Evolutionary conservation across 805 yeast species (phyloP).

Genomic region (Torulaspora delbrueckii): DNA sequence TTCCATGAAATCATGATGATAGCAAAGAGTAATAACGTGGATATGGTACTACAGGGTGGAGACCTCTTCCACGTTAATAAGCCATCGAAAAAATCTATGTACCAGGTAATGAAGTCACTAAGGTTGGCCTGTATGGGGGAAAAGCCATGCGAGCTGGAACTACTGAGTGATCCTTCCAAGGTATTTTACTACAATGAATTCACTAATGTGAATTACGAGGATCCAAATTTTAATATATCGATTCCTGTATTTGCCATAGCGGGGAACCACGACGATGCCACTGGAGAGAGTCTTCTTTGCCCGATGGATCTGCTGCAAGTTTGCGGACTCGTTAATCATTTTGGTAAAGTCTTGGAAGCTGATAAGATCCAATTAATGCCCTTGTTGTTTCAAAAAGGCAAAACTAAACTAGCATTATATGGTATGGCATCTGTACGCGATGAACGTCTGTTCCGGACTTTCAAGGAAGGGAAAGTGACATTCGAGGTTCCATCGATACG

Average conservation of each 20-base stretch:
- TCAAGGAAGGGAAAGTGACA: constrained; percentile 72
- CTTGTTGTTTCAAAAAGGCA: constrained; percentile 73
- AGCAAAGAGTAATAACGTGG: constrained; percentile 69
- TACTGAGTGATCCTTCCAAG: constrained; percentile 70
- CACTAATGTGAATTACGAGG: constrained; percentile 78
- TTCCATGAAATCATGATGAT: constrained; percentile 76
- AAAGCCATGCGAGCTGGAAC: constrained; percentile 77
- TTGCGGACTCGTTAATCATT: constrained; percentile 81
- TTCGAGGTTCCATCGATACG: constrained; percentile 64
- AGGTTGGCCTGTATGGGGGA: constrained; percentile 76
- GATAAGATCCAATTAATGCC: constrained; percentile 75
- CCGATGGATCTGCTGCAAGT: constrained; percentile 83
- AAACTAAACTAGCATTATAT: constrained; percentile 75
- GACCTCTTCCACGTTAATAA: constrained; percentile 88
- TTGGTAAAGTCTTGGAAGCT: constrained; percentile 73
- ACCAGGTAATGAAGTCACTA: constrained; percentile 70
- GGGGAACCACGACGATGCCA: constrained; percentile 96
- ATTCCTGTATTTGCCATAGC: constrained; percentile 88
- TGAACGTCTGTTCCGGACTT: constrained; percentile 77
- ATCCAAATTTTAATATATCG: constrained; percentile 81
- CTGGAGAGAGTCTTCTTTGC: constrained; percentile 75
- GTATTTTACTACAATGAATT: constrained; percentile 57
- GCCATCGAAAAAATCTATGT: constrained; percentile 82
- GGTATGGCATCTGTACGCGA: constrained; percentile 88
- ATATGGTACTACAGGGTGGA: constrained; percentile 87